Conservation (phyloP, 305 asterid species). For the Nicotiana rustica region DNA sequence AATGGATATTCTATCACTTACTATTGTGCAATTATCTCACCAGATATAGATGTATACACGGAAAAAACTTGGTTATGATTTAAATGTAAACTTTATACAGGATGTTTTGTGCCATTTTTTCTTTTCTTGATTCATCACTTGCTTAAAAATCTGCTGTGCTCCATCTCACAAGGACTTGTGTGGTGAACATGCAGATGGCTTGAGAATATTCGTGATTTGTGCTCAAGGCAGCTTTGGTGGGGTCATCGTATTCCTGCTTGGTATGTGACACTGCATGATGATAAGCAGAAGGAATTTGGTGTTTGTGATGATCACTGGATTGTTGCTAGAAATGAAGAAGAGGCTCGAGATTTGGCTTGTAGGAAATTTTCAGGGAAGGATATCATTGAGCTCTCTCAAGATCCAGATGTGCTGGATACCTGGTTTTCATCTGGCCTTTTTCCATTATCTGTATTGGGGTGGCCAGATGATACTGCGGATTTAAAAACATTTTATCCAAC, state of each 20-base stretch:
- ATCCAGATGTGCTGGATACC: conserved; percentile 91
- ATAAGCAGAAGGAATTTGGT: conserved; percentile 71
- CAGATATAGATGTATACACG: not conserved
- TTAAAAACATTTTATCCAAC: conserved; percentile 76
- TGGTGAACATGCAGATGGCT: conserved; percentile 68
- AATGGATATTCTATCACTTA: not conserved
- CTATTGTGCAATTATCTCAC: not conserved
- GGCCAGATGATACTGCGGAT: conserved; percentile 87
- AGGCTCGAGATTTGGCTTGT: conserved; percentile 67
- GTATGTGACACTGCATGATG: conserved; percentile 73
- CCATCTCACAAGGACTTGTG: not conserved
- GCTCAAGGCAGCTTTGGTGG: conserved; percentile 98
- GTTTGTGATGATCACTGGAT: conserved; percentile 72
- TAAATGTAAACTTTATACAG: not conserved
- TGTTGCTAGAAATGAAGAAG: conserved; percentile 76
- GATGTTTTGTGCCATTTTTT: not conserved
- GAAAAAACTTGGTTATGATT: conserved; percentile 14
- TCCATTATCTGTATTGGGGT: conserved; percentile 83
- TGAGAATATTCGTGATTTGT: conserved; percentile 92
- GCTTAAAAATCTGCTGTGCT: not conserved
- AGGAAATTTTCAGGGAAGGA: conserved; percentile 59
- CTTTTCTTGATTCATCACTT: conserved; percentile 7
- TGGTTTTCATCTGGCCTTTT: conserved; percentile 97
- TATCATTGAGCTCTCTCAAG: conserved; percentile 65
- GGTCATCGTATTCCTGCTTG: conserved; percentile 93